Conservation (phyloP, 1,284 basidiomycete genomes). For the Anthracocystis panici-leucophaei region DNA sequence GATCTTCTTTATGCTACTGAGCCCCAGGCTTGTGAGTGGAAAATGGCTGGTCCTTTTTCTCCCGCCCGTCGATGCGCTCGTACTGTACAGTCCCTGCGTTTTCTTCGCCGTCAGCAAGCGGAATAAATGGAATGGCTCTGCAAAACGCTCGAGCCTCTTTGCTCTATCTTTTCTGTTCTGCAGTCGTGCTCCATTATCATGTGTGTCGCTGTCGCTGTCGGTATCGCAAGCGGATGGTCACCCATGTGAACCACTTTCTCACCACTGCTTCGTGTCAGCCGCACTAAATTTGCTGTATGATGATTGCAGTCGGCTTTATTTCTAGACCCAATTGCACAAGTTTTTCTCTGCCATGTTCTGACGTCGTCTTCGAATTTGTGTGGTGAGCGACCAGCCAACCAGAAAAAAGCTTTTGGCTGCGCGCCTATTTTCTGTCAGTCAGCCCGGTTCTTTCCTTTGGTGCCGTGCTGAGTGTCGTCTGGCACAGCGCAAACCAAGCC, state of each 20-base stretch:
- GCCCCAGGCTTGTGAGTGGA: neutral
- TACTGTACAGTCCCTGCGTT: constrained; percentile 1
- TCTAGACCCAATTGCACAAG: neutral
- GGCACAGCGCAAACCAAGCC: no score
- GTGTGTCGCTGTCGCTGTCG: no score
- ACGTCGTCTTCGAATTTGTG: constrained; percentile 8
- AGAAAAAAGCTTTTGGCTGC: constrained; percentile 2
- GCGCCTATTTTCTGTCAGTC: constrained; percentile 2
- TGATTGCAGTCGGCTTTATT: neutral
- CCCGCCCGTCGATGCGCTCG: no score
- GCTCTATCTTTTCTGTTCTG: no score
- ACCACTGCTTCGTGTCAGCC: no score
- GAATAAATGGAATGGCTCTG: no score
- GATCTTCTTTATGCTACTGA: neutral
- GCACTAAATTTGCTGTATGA: neutral
- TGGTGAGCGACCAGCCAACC: constrained; percentile 5
- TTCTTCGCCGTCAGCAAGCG: neutral
- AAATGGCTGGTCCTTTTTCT: neutral
- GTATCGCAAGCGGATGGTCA: no score
- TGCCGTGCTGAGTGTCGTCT: neutral
- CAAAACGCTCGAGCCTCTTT: no score
- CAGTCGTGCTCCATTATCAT: no score
- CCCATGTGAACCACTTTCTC: no score
- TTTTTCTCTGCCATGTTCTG: neutral
- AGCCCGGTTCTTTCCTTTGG: constrained; percentile 1